Evolutionary conservation across 371 early-diverging fungal species (phyloP).

Genomic region (Apophysomyces ossiformis): DNA sequence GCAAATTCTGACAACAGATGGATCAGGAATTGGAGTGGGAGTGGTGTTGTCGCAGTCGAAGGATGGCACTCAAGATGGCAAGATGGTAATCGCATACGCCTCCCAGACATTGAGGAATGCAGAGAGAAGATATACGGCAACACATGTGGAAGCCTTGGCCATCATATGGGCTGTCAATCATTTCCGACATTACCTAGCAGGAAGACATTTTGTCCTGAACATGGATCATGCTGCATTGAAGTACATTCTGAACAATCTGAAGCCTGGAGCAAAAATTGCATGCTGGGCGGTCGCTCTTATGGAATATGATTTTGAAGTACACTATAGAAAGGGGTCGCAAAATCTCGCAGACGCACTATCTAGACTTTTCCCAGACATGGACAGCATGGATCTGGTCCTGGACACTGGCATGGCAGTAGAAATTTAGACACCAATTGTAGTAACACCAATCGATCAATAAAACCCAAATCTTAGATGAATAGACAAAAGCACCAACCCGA

Average conservation of each 20-base stretch:
- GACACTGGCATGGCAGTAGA: neutral
- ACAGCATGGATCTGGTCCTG: neutral
- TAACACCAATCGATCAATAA: neutral
- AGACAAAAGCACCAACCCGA: no score
- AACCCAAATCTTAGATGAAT: no score
- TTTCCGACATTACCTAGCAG: conserved; percentile 35
- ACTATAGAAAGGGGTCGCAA: conserved; percentile 20
- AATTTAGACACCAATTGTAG: neutral
- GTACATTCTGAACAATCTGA: conserved; percentile 18
- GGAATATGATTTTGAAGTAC: conserved; percentile 28
- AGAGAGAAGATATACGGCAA: conserved; percentile 20
- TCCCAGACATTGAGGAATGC: neutral
- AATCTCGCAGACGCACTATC: conserved; percentile 42
- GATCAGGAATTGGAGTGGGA: conserved; percentile 28
- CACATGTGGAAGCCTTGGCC: conserved; percentile 35
- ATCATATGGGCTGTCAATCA: conserved; percentile 38
- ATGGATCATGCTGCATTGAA: conserved; percentile 39
- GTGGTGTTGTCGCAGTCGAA: conserved; percentile 35
- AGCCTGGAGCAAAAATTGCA: conserved; percentile 21
- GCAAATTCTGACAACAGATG: conserved; percentile 25
- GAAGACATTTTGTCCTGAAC: conserved; percentile 25
- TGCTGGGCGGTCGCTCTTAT: conserved; percentile 34
- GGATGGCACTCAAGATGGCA: conserved; percentile 19
- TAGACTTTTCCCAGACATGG: neutral
- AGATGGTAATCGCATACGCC: conserved; percentile 17